Evolutionary conservation across 2,329 filamentous ascomycete genomes (phyloP).

Genomic region (Davidsoniella eucalypti): DNA sequence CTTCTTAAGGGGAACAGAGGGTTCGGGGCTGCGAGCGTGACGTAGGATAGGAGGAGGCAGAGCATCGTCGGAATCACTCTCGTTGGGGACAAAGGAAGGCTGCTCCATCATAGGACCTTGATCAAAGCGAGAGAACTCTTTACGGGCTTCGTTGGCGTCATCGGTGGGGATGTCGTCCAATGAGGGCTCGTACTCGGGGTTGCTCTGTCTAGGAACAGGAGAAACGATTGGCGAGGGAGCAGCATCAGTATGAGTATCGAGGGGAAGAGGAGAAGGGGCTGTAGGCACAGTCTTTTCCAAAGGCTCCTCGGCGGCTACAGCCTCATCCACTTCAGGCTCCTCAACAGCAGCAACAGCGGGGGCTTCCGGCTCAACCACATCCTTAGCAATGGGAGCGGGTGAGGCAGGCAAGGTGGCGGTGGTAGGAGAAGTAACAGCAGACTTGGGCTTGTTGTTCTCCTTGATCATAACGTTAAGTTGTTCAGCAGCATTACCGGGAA

Average conservation of each 20-base stretch:
- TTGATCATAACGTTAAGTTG: conserved; percentile 36
- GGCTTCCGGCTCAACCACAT: conserved; percentile 7
- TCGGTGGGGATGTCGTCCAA: conserved; percentile 39
- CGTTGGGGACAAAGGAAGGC: conserved; percentile 62
- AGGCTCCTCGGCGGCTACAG: background rate
- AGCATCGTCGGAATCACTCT: conserved; percentile 32
- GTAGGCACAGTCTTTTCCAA: conserved; percentile 6
- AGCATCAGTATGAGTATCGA: conserved; percentile 5
- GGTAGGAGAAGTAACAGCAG: conserved; percentile 17
- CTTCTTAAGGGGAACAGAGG: conserved; percentile 17
- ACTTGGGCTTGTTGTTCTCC: conserved; percentile 19
- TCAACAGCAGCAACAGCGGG: background rate
- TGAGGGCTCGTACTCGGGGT: conserved; percentile 28
- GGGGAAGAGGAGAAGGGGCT: conserved; percentile 1
- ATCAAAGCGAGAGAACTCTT: conserved; percentile 55
- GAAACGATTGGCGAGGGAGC: conserved; percentile 9
- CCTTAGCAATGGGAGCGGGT: conserved; percentile 14
- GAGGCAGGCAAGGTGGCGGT: conserved; percentile 14
- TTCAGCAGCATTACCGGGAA: conserved; percentile 35
- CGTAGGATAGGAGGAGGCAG: conserved; percentile 36
- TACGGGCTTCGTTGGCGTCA: conserved; percentile 40
- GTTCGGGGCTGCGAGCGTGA: conserved; percentile 19
- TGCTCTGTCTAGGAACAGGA: conserved; percentile 13
- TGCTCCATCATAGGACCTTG: conserved; percentile 79
- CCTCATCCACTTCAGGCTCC: background rate